Evolutionary conservation across 768 basidiomycete species (phyloP).

Genomic region (Paxillus ammoniavirescens): DNA sequence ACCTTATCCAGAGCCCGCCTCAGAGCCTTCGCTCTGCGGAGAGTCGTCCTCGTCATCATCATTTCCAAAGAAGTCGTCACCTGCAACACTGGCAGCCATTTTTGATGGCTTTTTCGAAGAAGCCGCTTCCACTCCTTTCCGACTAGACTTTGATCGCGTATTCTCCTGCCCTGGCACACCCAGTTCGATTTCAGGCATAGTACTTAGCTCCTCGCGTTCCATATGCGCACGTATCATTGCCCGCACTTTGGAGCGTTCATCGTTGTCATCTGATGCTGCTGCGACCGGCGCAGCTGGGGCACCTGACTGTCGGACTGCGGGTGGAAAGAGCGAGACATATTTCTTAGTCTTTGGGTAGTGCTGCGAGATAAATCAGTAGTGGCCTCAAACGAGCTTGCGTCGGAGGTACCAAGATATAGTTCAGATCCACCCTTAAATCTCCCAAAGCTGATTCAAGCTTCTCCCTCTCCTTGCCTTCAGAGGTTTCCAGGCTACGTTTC

Average conservation of each 20-base stretch:
- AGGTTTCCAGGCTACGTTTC: conserved; percentile 50
- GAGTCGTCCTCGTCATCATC: conserved; percentile 19
- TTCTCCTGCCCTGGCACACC: conserved; percentile 9
- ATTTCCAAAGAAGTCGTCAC: conserved; percentile 30
- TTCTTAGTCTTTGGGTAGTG: conserved; percentile 83
- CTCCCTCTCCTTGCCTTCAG: conserved; percentile 36
- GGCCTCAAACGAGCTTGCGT: neutral
- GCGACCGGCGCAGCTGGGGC: conserved; percentile 7
- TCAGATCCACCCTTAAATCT: conserved; percentile 80
- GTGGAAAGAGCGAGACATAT: conserved; percentile 89
- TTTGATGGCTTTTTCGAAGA: conserved; percentile 4
- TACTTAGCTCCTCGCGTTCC: conserved; percentile 53
- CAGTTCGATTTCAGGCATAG: conserved; percentile 56
- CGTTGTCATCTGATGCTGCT: conserved; percentile 32
- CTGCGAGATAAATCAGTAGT: conserved; percentile 37
- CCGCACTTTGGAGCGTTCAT: conserved; percentile 58
- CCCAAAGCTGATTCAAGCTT: conserved; percentile 47
- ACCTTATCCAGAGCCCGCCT: conserved; percentile 1
- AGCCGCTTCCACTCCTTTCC: neutral
- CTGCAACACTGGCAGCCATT: conserved; percentile 11
- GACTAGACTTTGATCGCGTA: neutral
- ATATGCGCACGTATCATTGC: conserved; percentile 58
- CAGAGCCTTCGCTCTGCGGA: conserved; percentile 15
- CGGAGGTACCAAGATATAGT: conserved; percentile 76
- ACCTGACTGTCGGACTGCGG: conserved; percentile 41